A percentile compares a stretch with the other conserved stretches of the same genome.
phyloP scores from a whole-genome alignment of 2,329 filamentous ascomycete species.

The Ophiostoma quercus region DNA sequence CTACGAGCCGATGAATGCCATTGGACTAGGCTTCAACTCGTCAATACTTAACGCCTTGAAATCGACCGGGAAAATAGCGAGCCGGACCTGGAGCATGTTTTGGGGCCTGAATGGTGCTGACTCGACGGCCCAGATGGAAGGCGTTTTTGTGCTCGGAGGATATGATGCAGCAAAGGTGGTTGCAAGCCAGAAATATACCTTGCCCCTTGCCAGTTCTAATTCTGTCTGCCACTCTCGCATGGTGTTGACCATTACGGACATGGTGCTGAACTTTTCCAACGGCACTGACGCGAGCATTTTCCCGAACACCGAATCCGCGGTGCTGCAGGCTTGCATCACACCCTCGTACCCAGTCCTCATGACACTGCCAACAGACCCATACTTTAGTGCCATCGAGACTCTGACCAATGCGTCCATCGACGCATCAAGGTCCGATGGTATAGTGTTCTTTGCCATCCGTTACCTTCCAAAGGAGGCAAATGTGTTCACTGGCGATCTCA shows the following conservation, averaged over 20 bases:
- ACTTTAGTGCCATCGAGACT: not conserved
- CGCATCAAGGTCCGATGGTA: not conserved
- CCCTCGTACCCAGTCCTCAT: not conserved
- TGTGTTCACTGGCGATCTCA: not conserved
- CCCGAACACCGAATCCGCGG: not conserved
- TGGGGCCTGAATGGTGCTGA: conserved; percentile 30
- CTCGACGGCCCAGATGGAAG: conserved; percentile 26
- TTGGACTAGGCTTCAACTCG: not conserved
- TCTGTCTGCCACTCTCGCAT: not conserved
- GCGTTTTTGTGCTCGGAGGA: conserved; percentile 32
- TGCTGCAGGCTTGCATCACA: not conserved
- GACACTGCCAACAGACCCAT: not conserved
- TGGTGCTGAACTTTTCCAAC: not conserved
- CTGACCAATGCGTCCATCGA: not conserved
- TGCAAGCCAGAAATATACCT: conserved; percentile 8
- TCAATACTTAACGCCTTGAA: not conserved
- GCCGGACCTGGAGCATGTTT: conserved; percentile 33
- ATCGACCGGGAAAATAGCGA: conserved; percentile 28
- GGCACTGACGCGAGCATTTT: not conserved
- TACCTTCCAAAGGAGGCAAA: not conserved
- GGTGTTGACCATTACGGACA: not conserved
- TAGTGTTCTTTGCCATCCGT: not conserved
- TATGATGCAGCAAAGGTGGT: conserved; percentile 31
- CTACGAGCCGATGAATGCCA: not conserved
- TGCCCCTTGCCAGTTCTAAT: not conserved